A percentile compares a stretch with the other conserved stretches of the same genome.
Evolutionary conservation across 495 filamentous ascomycete genomes (phyloP).

Genomic region (Tuber umbilicatum): DNA sequence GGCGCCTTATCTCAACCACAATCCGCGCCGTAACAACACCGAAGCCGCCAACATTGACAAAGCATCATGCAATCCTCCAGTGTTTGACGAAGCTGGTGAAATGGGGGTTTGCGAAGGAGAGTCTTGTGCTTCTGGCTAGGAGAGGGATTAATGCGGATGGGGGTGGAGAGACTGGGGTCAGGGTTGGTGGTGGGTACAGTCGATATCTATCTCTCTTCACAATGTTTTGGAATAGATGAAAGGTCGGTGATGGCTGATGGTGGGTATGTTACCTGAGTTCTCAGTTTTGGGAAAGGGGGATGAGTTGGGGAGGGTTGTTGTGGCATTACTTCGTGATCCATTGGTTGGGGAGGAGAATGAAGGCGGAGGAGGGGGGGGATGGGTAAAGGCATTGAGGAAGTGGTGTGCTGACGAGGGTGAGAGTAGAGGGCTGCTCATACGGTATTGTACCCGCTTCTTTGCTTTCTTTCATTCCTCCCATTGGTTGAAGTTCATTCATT

Average conservation of each 20-base stretch:
- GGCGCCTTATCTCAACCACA: not conserved
- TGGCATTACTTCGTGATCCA: slow-evolving; percentile 70
- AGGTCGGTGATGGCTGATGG: not conserved
- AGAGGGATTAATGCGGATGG: slow-evolving; percentile 55
- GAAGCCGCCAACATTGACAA: not conserved
- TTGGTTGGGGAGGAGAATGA: slow-evolving; percentile 65
- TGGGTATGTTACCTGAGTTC: not conserved
- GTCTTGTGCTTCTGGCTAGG: slow-evolving; percentile 68
- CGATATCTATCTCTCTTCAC: not conserved
- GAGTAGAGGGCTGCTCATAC: slow-evolving; percentile 53
- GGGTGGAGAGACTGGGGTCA: slow-evolving; percentile 56
- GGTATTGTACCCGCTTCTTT: slow-evolving; percentile 44
- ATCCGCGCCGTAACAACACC: not conserved
- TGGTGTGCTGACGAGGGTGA: slow-evolving; percentile 43
- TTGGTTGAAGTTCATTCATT: slow-evolving; percentile 7
- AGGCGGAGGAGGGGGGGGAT: slow-evolving; percentile 44
- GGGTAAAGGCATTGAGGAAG: slow-evolving; percentile 47
- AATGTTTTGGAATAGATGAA: not conserved
- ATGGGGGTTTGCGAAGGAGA: slow-evolving; percentile 16
- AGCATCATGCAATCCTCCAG: not conserved
- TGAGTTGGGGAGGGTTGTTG: slow-evolving; percentile 56
- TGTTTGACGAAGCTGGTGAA: slow-evolving; percentile 13
- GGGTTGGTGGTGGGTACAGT: slow-evolving; percentile 56
- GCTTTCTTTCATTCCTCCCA: slow-evolving; percentile 4
- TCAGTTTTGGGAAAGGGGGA: slow-evolving; percentile 37